Base-by-base conservation (phyloP, 805 yeast genomes). In the Metschnikowia arizonensis region DNA sequence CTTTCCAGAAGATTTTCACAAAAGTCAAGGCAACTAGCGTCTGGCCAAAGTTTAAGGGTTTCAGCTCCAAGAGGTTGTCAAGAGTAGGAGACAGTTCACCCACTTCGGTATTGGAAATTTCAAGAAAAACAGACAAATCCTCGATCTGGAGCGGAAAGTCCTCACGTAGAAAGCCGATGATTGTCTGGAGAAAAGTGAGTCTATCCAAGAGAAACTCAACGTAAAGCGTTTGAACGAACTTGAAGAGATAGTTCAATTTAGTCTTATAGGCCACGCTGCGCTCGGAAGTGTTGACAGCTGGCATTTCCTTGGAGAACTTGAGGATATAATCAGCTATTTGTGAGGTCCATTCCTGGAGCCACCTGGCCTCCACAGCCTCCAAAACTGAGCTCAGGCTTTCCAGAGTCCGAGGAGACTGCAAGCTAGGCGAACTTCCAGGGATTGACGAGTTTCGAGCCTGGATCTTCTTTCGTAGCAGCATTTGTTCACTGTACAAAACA, bases 341-440 rank as follows among this genome's bases (percentile, higher is more conserved):
- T 33, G 82, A 85, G 0, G 97, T 86, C 98, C 98, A 91, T 59
- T 88, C 96, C 47, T 78, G 79, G 15, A 83, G 69, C 88, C 97
- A 84, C 39, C 74, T 78, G 19, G 66, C 61, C 47, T 82, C 85
- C n/a, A 72, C 53, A 19, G 53, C 52, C 19, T 68, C 66, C 1
- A 61, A 47, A n/a, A 48, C 35, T 34, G 34, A 6, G 29, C 29
- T 34, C 54, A 38, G 48, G 14, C 28, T 25, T 9, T 30, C 34
- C 14, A 17, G 8, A 2, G 26, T n/a, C 14, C 34, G 33, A 2
- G 33, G 34, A 12, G 42, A 30, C 10, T 21, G 28, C 12, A 21
- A 19, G 14, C 14, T 29, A 5, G 42, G 34, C 12, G 42, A 39
- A 11, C 35, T 31, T 6, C 42, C 34, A 10, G 42, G 42, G n/a